phyloP scores from a whole-genome alignment of 768 basidiomycete species.

The Podaxis rugospora region DNA sequence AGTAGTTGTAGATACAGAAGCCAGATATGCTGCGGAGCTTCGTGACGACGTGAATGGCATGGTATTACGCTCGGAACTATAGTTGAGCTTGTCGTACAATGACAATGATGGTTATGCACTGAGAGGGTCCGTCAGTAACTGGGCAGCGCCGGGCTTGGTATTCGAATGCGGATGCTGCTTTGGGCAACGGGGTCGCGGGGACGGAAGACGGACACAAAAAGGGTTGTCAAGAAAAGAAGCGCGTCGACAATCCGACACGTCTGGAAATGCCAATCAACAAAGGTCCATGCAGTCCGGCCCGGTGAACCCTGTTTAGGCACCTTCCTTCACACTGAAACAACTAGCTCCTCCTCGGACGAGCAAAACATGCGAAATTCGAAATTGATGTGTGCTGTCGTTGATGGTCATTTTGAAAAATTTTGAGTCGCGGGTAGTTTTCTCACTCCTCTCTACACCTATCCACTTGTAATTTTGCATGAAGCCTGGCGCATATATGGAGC shows the following conservation, averaged over 20 bases:
- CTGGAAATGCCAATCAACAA: slow-evolving; percentile 19
- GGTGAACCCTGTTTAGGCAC: slow-evolving; percentile 1
- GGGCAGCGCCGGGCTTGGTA: not conserved
- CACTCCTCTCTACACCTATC: too few species aligned
- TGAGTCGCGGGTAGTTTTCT: too few species aligned
- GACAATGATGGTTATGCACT: not conserved
- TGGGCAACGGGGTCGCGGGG: not conserved
- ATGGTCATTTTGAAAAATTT: too few species aligned
- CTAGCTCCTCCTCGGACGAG: too few species aligned
- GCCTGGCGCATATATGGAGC: too few species aligned
- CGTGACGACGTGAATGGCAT: slow-evolving; percentile 17
- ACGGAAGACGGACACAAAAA: slow-evolving; percentile 10
- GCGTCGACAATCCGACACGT: slow-evolving; percentile 17
- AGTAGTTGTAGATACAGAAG: slow-evolving; percentile 13
- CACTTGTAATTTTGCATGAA: too few species aligned
- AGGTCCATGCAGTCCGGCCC: slow-evolving; percentile 11
- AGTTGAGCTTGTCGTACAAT: not conserved
- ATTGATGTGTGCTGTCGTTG: too few species aligned
- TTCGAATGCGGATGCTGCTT: not conserved
- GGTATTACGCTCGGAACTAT: not conserved
- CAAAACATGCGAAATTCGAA: too few species aligned
- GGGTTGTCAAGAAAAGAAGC: slow-evolving; percentile 16
- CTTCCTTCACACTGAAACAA: not conserved
- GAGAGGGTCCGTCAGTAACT: not conserved
- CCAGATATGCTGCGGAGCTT: not conserved